A percentile compares a stretch with the other conserved stretches of the same genome.
Conservation (phyloP, 2,329 filamentous ascomycete genomes). For the Aspergillus cejpii region DNA sequence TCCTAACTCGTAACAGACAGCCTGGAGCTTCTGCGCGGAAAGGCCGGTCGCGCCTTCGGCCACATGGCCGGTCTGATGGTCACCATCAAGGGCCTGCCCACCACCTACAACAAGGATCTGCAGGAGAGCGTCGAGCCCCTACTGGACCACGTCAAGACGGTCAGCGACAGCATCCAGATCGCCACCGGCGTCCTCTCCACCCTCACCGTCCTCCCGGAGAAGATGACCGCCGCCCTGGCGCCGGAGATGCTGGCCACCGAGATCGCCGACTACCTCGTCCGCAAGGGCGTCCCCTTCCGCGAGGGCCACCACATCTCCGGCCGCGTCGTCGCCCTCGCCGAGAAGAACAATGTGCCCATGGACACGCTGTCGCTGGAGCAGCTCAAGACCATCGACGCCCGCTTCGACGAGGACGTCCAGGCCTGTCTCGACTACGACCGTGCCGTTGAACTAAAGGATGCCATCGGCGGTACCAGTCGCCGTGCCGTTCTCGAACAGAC, state of each 20-base stretch:
- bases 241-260: constrained; percentile 72
- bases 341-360: constrained; percentile 61
- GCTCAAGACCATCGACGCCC: constrained; percentile 59
- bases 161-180: constrained; percentile 74
- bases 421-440: constrained; percentile 72
- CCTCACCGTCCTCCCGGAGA: constrained; percentile 60
- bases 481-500: constrained; percentile 63
- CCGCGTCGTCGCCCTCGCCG: constrained; percentile 63
- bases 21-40: constrained; percentile 68
- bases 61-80: constrained; percentile 75
- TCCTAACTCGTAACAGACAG: constrained; percentile 46
- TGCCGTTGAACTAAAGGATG: constrained; percentile 70
- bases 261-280: constrained; percentile 44
- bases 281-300: constrained; percentile 62
- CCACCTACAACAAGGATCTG: constrained; percentile 86
- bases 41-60: constrained; percentile 68
- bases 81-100: constrained; percentile 67
- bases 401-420: constrained; percentile 65
- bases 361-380: constrained; percentile 62
- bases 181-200: constrained; percentile 74
- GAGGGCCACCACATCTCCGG: constrained; percentile 76
- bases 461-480: constrained; percentile 72
- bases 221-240: constrained; percentile 71
- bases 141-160: constrained; percentile 74
- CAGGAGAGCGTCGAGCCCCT: constrained; percentile 83